Evolutionary conservation across 2,329 filamentous ascomycete species (phyloP).

Genomic region (Venturia oleaginea): DNA sequence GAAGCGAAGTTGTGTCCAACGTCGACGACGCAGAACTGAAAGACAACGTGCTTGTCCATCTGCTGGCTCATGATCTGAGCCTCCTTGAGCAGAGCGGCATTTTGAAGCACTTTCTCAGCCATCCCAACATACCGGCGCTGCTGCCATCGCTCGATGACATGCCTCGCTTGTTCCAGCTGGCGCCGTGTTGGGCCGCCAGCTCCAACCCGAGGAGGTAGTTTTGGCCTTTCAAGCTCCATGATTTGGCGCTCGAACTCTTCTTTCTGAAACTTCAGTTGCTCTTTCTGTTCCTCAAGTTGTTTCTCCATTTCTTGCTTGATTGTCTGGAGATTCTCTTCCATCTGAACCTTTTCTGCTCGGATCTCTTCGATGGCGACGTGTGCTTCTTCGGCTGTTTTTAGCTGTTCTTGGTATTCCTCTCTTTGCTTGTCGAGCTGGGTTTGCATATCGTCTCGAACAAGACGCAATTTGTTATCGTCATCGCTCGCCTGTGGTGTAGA

Average conservation of each 20-base stretch:
- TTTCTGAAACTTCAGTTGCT: conserved; percentile 63
- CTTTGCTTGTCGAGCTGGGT: conserved; percentile 73
- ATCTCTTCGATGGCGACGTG: conserved; percentile 77
- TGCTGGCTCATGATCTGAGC: conserved; percentile 97
- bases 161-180: conserved; percentile 62
- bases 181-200: conserved; percentile 50
- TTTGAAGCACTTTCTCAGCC: conserved; percentile 83
- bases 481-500: conserved; percentile 77
- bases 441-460: conserved; percentile 76
- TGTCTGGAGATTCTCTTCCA: conserved; percentile 71
- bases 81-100: conserved; percentile 82
- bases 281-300: conserved; percentile 73
- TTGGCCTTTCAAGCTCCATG: conserved; percentile 56
- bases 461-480: conserved; percentile 65
- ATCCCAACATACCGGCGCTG: conserved; percentile 82
- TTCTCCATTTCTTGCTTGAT: conserved; percentile 85
- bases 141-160: conserved; percentile 65
- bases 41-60: conserved; percentile 83
- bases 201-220: conserved; percentile 16
- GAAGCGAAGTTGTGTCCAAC: conserved; percentile 81
- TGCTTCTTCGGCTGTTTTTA: conserved; percentile 65
- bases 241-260: conserved; percentile 78
- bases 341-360: conserved; percentile 68
- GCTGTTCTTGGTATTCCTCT: conserved; percentile 68
- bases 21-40: conserved; percentile 90